A percentile compares a stretch with the other conserved stretches of the same genome.
These are phyloP conservation scores for Penicillium sp. DNA, from an alignment of 2,329 filamentous ascomycete genomes.

Conservation along the genomic window DNA sequence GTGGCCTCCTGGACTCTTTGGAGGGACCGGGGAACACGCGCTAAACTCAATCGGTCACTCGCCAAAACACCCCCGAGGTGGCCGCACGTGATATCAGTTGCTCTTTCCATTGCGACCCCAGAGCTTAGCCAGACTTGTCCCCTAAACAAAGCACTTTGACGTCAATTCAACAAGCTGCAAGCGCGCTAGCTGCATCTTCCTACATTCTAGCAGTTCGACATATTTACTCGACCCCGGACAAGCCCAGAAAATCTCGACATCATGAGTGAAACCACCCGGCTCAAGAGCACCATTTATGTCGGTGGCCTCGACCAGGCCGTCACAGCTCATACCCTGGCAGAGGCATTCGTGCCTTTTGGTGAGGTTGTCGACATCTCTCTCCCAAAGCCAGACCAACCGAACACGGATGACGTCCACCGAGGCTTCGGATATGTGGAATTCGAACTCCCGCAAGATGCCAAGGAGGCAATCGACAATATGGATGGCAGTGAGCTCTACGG, in stretches of 20 bases:
- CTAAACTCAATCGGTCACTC: constrained; percentile 33
- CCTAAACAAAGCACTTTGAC: neutral
- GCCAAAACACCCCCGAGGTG: constrained; percentile 32
- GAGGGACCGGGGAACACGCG: constrained; percentile 30
- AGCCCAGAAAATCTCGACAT: constrained; percentile 18
- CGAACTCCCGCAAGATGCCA: constrained; percentile 79
- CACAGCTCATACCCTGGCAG: constrained; percentile 72
- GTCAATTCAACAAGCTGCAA: neutral
- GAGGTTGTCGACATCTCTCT: constrained; percentile 90
- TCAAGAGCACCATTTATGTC: constrained; percentile 91
- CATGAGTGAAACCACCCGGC: constrained; percentile 79
- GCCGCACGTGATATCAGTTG: constrained; percentile 36
- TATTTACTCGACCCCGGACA: neutral
- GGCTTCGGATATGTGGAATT: constrained; percentile 98
- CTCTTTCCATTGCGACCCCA: constrained; percentile 10
- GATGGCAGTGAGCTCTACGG: constrained; percentile 95
- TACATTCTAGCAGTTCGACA: neutral
- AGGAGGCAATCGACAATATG: constrained; percentile 98
- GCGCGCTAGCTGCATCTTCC: neutral
- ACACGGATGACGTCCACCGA: constrained; percentile 75
- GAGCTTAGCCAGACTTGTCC: neutral
- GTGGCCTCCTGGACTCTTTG: constrained; percentile 40
- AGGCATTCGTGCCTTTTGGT: constrained; percentile 95
- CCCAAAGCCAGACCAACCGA: constrained; percentile 81
- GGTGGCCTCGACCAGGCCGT: constrained; percentile 82